Base-by-base conservation (phyloP, 768 basidiomycete species). In the Lactarius quietus region DNA sequence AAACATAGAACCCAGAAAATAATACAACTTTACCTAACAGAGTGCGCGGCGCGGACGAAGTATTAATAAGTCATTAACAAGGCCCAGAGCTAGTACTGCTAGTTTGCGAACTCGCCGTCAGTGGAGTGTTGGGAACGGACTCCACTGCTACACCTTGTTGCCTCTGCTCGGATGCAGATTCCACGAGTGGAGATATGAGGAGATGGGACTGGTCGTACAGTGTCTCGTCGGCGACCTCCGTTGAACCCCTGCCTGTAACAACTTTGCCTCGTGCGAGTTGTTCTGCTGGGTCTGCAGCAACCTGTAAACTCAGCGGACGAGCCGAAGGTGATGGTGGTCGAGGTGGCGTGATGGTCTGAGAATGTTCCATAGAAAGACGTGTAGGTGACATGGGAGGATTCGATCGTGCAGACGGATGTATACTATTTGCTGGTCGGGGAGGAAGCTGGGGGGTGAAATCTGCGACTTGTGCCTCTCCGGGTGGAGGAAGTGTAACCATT, bases 381-480 rank as follows among this genome's bases (percentile, higher is more conserved):
- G 57, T 35, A 7, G 65, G 61, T 35, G 61, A 66, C 67, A 54
- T 61, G 6, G 56, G 56, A 41, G 64, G 43, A 28, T 53, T 57
- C 56, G 41, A 52, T 31, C 89, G 84, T 28, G 84, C 77, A 15
- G 90, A 91, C 15, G 90, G 91, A 68, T 93, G 91, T 60, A 93
- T 92, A 71, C 90, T 92, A 54, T 80, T 83, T 17, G 83, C 77
- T 3, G 91, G 91, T 31, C 88, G 83, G 6, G 82, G 71, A 8
- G 91, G 90, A 26, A 92, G 79, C 41, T 81, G 82, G 0, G 91
- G 91, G 0, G 86, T 82, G 68, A 92, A 93, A 74, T 93, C 91
- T 69, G 87, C 85, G 36, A 80, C 73, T 59, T 64, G 71, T 64
- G 54, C 68, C 62, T 64, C 63, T 28, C 62, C 68, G 7, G 67